Evolutionary conservation across 2,329 filamentous ascomycete genomes (phyloP).

Genomic region (Ascochyta clinopodiicola): DNA sequence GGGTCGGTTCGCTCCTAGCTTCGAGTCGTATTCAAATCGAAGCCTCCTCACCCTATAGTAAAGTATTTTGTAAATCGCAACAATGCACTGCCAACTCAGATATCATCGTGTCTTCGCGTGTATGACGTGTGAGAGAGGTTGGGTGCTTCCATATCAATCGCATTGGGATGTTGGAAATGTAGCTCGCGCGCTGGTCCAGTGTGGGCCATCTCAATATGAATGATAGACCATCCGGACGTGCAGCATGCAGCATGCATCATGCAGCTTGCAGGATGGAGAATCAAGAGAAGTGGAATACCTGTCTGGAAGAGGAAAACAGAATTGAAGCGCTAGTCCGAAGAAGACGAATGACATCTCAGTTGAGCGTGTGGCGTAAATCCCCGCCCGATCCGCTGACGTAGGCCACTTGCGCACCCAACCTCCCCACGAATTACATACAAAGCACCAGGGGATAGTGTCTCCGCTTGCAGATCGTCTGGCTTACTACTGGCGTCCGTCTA

Average conservation of each 20-base stretch:
- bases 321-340: background rate
- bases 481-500: background rate
- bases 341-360: background rate
- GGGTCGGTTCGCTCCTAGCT: slow-evolving; percentile 1
- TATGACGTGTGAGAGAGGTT: too few species aligned
- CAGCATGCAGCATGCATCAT: background rate
- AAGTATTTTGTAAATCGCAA: background rate
- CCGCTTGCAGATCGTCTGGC: background rate
- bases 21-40: too few species aligned
- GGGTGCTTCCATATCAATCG: background rate
- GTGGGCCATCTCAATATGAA: background rate
- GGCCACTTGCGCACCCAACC: background rate
- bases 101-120: too few species aligned
- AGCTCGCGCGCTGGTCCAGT: background rate
- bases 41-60: background rate
- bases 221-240: background rate
- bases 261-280: slow-evolving; percentile 4
- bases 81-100: too few species aligned
- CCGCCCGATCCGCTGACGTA: background rate
- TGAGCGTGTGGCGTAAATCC: slow-evolving; percentile 1
- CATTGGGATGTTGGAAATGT: too few species aligned
- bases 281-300: background rate
- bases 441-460: background rate
- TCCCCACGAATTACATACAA: background rate
- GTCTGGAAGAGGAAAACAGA: background rate